These are phyloP conservation scores for Pontederia crassipes DNA, from an alignment of 176 grass and related monocot genomes.

Conservation along the genomic window DNA sequence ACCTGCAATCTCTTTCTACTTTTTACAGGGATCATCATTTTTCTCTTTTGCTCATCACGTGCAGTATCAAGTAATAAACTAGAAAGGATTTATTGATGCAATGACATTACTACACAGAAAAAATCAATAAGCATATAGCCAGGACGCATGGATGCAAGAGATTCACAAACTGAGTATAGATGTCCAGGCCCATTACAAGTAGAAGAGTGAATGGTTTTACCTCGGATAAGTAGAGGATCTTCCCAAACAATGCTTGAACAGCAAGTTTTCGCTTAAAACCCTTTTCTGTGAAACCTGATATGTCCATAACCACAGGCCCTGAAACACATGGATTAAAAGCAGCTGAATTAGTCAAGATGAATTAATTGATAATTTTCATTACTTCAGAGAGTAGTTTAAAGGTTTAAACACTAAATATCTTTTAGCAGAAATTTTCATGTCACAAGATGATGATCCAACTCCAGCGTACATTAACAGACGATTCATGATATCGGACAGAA, in stretches of 20 bases:
- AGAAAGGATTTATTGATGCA: no score
- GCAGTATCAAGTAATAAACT: no score
- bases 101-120: background rate
- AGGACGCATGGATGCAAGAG: background rate
- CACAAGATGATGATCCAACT: no score
- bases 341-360: background rate
- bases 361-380: no score
- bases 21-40: no score
- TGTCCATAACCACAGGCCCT: slow-evolving; percentile 82
- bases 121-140: slow-evolving; percentile 3
- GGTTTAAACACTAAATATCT: no score
- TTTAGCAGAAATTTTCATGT: no score
- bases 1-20: no score
- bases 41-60: no score
- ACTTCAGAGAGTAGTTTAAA: no score
- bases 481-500: no score
- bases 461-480: no score
- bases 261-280: slow-evolving; percentile 71
- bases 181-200: background rate
- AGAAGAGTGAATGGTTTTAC: slow-evolving; percentile 28
- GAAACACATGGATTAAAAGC: slow-evolving; percentile 10
- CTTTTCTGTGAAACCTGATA: slow-evolving; percentile 69
- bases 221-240: slow-evolving; percentile 79
- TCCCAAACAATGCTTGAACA: slow-evolving; percentile 69
- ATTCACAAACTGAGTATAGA: background rate